phyloP scores from a whole-genome alignment of 768 basidiomycete genomes.

The Trichaptum fuscoviolaceum region DNA sequence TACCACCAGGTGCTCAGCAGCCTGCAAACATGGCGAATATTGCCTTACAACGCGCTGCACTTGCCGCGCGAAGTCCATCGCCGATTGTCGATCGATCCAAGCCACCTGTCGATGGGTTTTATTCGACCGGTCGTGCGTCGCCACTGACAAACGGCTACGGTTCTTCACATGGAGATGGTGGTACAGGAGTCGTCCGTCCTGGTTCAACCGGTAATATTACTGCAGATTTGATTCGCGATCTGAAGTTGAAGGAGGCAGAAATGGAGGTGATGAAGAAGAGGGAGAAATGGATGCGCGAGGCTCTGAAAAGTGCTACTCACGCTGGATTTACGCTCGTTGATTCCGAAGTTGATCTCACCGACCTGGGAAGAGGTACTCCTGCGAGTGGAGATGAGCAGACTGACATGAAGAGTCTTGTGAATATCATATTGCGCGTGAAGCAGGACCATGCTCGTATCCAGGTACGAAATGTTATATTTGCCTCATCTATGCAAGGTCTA shows the following conservation, averaged over 20 bases:
- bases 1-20: conserved; percentile 16
- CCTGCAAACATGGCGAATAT: conserved; percentile 51
- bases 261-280: conserved; percentile 70
- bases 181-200: conserved; percentile 23
- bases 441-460: conserved; percentile 83
- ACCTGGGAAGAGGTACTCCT: conserved; percentile 31
- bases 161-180: conserved; percentile 38
- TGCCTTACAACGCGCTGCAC: conserved; percentile 38
- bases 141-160: conserved; percentile 53
- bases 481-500: neutral
- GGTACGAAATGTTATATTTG: conserved; percentile 39
- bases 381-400: conserved; percentile 30
- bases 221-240: conserved; percentile 71
- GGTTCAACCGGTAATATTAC: conserved; percentile 65
- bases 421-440: conserved; percentile 79
- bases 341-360: conserved; percentile 33
- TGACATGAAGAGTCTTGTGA: conserved; percentile 50
- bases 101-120: conserved; percentile 60
- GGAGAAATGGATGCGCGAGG: conserved; percentile 82
- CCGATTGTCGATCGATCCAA: conserved; percentile 49
- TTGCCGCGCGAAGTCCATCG: conserved; percentile 50
- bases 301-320: conserved; percentile 66
- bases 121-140: conserved; percentile 35
- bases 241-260: conserved; percentile 80
- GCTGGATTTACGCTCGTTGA: conserved; percentile 69